Base-by-base conservation (phyloP, 352 stramenopile genomes). In the Pythium brachiatum region DNA sequence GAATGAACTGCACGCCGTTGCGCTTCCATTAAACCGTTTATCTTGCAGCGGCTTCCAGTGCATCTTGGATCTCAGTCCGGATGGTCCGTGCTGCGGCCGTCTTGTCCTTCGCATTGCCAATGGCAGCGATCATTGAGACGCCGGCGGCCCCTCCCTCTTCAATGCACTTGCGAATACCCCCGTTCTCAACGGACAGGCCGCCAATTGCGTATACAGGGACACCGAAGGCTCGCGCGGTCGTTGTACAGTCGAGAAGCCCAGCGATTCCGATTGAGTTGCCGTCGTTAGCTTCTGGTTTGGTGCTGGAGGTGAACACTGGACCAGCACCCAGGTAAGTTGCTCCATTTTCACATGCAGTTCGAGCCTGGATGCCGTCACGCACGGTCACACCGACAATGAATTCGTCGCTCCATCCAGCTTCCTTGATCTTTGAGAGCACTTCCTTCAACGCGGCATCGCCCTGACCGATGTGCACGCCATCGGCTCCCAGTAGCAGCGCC, bases 401-500 rank as follows among this genome's bases (percentile, higher is more conserved):
- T 20, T 79, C 64, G n/a, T 62, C 26, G 36, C 61, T 55, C 11
- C 56, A 34, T 23, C 39, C 23, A 16, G 26, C 21, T 2, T 20
- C 7, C 3, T 34, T 23, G 12, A 64, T n/a, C 5, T 57, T 67
- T 16, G 41, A 39, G 20, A 62, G 50, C 27, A 62, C 54, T 32
- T 65, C 65, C 15, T 67, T 50, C 41, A 79, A 53, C 6, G 62
- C 57, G 3, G 62, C 36, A 43, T 88, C 78, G 11, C 69, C 70
- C 57, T 88, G 78, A 0, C 78, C 78, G n/a, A 88, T 68, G 47
- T 88, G 78, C 13, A 83, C 70, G 1, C 78, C 78, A 36, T 88
- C 78, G 0, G 78, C 78, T 13, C 70, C 64, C 9, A 86, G 66
- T 58, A 70, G 50, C 21, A 86, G 64, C 8, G 78, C 78, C 26